phyloP scores from a whole-genome alignment of 148 eudicot species.

The Silene conica region DNA sequence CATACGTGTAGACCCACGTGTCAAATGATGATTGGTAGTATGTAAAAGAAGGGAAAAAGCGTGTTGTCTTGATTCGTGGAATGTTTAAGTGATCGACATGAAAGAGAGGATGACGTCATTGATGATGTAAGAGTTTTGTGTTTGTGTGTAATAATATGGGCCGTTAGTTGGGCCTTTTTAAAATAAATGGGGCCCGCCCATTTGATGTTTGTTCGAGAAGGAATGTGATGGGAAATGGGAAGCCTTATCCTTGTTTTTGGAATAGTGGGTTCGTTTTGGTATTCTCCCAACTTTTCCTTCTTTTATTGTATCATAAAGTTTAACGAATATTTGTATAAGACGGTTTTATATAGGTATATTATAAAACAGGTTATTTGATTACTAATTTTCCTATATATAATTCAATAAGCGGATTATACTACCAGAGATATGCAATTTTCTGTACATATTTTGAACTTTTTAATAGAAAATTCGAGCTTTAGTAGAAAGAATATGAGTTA shows the following conservation, averaged over 20 bases:
- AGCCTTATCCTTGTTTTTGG: constrained; percentile 12
- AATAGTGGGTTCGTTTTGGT: constrained; percentile 19
- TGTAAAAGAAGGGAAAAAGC: neutral
- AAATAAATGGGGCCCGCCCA: constrained; percentile 17
- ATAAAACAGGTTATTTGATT: no score
- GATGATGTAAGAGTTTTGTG: neutral
- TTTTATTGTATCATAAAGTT: no score
- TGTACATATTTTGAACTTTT: no score
- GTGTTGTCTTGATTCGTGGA: constrained; percentile 31
- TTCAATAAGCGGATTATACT: no score
- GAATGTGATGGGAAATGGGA: constrained; percentile 12
- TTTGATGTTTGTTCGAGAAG: constrained; percentile 3
- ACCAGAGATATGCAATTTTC: no score
- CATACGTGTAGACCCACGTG: constrained; percentile 13
- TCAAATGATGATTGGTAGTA: neutral
- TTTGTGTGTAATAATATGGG: constrained; percentile 17
- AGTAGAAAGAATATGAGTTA: no score
- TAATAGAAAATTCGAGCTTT: no score
- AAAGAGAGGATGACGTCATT: neutral
- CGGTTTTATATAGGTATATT: no score
- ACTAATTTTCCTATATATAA: no score
- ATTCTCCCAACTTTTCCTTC: constrained; percentile 8
- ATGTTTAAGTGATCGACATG: neutral
- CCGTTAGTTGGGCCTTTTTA: constrained; percentile 27
- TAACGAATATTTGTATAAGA: no score